Conservation (phyloP, 1,139 yeast species). For the Pichia sp. region DNA sequence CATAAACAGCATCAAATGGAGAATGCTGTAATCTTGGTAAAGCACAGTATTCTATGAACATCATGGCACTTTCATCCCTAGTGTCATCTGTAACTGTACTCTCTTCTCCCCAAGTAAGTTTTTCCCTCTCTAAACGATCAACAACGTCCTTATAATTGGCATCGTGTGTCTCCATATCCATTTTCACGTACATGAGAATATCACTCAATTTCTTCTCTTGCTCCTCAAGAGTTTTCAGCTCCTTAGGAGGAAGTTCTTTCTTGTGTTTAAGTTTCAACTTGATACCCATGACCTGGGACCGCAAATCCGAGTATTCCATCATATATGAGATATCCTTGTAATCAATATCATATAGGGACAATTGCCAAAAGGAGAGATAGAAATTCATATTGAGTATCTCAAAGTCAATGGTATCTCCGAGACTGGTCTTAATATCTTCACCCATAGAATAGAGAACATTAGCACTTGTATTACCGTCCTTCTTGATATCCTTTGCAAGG, state of each 20-base stretch:
- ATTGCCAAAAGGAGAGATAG: constrained; percentile 65
- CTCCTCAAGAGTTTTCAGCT: constrained; percentile 15
- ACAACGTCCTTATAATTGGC: constrained; percentile 28
- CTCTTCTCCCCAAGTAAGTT: constrained; percentile 28
- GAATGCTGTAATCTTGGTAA: constrained; percentile 76
- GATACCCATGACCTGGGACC: constrained; percentile 30
- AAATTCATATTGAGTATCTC: constrained; percentile 35
- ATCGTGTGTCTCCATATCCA: constrained; percentile 31
- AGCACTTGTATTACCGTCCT: constrained; percentile 10
- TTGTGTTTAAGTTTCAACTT: constrained; percentile 30
- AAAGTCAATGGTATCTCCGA: constrained; percentile 30
- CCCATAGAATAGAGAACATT: constrained; percentile 10
- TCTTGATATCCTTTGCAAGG: constrained; percentile 25
- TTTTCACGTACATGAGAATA: constrained; percentile 25
- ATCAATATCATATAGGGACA: constrained; percentile 67
- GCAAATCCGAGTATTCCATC: constrained; percentile 36
- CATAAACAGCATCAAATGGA: constrained; percentile 74
- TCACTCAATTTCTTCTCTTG: constrained; percentile 7
- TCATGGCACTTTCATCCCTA: constrained; percentile 23
- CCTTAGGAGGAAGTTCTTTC: constrained; percentile 27
- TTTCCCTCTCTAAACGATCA: constrained; percentile 28
- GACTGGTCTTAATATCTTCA: constrained; percentile 22
- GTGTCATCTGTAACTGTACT: too few relatives aligned
- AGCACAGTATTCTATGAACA: constrained; percentile 49
- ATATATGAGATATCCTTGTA: constrained; percentile 48